Percentiles rank a stretch among this genome's conserved stretches.
Evolutionary conservation across 2,329 filamentous ascomycete genomes (phyloP).

Genomic region (Erysiphe pulchra): DNA sequence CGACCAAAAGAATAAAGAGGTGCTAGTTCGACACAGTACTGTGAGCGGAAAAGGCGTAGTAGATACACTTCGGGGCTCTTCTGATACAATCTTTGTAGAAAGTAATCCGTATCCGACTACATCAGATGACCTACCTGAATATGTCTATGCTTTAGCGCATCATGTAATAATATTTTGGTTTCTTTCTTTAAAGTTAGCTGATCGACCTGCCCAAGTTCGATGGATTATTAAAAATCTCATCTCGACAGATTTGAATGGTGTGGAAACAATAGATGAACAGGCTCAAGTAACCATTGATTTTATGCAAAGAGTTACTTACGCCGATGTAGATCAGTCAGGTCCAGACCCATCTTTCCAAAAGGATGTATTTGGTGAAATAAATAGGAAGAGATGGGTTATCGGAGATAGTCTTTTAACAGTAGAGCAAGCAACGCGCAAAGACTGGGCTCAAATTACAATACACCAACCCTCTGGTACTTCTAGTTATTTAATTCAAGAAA

Average conservation of each 20-base stretch:
- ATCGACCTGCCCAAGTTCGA: constrained; percentile 59
- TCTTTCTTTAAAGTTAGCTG: constrained; percentile 59
- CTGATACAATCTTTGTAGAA: constrained; percentile 18
- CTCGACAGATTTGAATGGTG: constrained; percentile 51
- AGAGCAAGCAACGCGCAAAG: constrained; percentile 39
- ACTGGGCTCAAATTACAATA: constrained; percentile 45
- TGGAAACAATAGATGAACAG: constrained; percentile 64
- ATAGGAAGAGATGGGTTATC: constrained; percentile 43
- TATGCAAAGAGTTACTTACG: constrained; percentile 71
- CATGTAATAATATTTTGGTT: constrained; percentile 98
- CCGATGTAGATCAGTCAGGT: constrained; percentile 56
- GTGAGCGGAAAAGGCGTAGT: constrained; percentile 7
- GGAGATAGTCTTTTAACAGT: constrained; percentile 52
- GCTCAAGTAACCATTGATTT: constrained; percentile 85
- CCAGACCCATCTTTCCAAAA: constrained; percentile 39
- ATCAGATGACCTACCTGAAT: constrained; percentile 64
- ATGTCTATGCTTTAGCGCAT: constrained; percentile 81
- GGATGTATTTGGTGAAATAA: constrained; percentile 36
- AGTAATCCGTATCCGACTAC: constrained; percentile 16
- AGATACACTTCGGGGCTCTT: constrained; percentile 14
- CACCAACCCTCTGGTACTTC: constrained; percentile 44
- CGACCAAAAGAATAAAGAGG: constrained; percentile 25
- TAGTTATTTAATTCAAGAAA: constrained; percentile 25
- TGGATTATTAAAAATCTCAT: constrained; percentile 74
- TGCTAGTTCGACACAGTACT: constrained; percentile 14